Percentiles rank a stretch among this genome's conserved stretches.
Conservation (phyloP, 1,139 yeast species). For the Kodamaea suecica region DNA sequence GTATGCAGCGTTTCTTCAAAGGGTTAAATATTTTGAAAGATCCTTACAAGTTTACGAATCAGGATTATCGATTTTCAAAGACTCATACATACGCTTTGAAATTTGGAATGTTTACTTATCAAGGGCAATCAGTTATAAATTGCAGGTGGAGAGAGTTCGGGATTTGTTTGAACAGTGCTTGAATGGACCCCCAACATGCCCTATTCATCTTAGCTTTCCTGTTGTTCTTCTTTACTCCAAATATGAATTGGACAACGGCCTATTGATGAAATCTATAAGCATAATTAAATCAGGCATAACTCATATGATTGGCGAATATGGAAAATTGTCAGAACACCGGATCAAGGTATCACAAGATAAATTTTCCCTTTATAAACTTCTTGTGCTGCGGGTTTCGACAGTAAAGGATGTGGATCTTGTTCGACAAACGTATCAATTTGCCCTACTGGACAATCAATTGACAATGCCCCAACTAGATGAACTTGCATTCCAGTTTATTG, state of each 20-base stretch:
- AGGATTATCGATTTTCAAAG: constrained; percentile 58
- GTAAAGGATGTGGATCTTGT: constrained; percentile 9
- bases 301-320: constrained; percentile 8
- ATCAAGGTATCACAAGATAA: constrained; percentile 21
- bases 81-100: constrained; percentile 59
- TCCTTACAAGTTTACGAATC: constrained; percentile 65
- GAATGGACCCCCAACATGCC: constrained; percentile 31
- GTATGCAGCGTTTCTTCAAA: constrained; percentile 62
- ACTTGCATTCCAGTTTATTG: constrained; percentile 38
- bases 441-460: constrained; percentile 23
- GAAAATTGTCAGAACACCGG: constrained; percentile 7
- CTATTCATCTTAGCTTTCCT: constrained; percentile 33
- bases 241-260: constrained; percentile 47
- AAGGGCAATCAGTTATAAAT: constrained; percentile 36
- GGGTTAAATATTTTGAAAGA: constrained; percentile 44
- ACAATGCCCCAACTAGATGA: constrained; percentile 27
- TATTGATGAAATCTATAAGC: constrained; percentile 26
- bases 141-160: constrained; percentile 54
- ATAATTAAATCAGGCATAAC: constrained; percentile 22
- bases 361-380: constrained; percentile 19
- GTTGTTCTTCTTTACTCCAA: constrained; percentile 57
- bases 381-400: constrained; percentile 9
- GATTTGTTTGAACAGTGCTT: constrained; percentile 68
- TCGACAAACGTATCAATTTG: constrained; percentile 20
- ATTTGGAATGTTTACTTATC: constrained; percentile 70